Evolutionary conservation across 441 rosid genomes (phyloP).

Genomic region (Pelargonium fulgidum): DNA sequence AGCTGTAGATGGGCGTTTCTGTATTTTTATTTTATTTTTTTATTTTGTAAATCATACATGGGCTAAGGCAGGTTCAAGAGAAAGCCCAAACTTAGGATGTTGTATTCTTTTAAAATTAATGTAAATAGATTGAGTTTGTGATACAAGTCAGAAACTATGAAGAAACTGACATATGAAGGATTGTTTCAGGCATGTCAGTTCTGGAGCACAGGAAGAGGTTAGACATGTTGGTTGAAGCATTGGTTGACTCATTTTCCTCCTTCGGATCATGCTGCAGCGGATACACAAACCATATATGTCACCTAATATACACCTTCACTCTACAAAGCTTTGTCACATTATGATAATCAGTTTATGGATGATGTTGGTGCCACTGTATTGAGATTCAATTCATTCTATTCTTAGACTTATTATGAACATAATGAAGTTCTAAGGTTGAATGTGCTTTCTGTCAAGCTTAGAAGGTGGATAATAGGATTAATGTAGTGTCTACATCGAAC

Average conservation of each 20-base stretch:
- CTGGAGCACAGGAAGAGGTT: conserved; percentile 4
- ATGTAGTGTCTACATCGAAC: too few species aligned
- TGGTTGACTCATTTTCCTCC: neutral
- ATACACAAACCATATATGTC: neutral
- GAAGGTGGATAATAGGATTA: too few species aligned
- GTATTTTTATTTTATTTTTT: conserved; percentile 5
- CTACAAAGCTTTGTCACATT: too few species aligned
- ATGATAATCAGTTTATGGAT: too few species aligned
- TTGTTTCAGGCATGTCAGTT: conserved; percentile 6
- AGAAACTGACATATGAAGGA: neutral
- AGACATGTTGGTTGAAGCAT: neutral
- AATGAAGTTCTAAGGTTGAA: neutral
- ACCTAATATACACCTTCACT: neutral
- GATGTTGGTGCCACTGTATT: too few species aligned
- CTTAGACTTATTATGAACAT: neutral
- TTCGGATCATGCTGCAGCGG: neutral
- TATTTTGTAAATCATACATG: too few species aligned
- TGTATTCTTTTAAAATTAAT: neutral
- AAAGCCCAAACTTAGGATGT: too few species aligned
- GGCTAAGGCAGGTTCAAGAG: too few species aligned
- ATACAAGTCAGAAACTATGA: neutral
- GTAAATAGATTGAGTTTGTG: conserved; percentile 1
- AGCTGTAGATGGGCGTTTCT: too few species aligned
- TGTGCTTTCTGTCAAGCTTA: too few species aligned
- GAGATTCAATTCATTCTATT: too few species aligned